Base-by-base conservation (phyloP, 176 grass and related monocot genomes). In the bread wheat (Triticum aestivum) region DNA sequence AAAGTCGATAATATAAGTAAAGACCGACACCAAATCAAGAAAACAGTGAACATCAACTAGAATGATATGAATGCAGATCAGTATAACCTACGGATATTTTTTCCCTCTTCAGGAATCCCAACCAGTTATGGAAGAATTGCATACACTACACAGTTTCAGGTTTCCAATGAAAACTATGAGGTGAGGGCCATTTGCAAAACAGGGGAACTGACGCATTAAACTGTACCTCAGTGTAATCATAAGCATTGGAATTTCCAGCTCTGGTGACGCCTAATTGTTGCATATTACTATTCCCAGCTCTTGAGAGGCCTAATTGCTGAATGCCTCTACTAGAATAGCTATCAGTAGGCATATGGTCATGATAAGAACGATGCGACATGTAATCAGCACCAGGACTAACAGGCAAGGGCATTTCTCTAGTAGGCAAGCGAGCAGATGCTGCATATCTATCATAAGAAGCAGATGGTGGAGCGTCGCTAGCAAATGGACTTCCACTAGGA, bases 201-300 rank as follows among this genome's bases (percentile, higher is more conserved):
- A 79, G 84, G 65, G 41, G 82, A 77, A 77, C 82, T 80, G 82
- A 78, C 23, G 11, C 58, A 41, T 73, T 80, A 87, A 89, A 64
- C 76, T 84, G 69, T 92, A 95, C 91, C 93, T 93, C 89, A 2
- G 78, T 86, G 86, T 83, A 85, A 75, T 91, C 89, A 85, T 95
- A 92, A 86, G 79, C 83, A 70, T 88, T 83, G 83, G 90, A 88
- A 84, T 90, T 90, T 52, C 86, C 89, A 83, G 75, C 77, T 91
- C 89, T 84, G 73, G 86, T 74, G 81, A 93, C 30, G 68, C 84
- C 84, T 89, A 92, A 74, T 79, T 86, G 69, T 87, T 86, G 75
- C 29, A 63, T 38, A 75, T 49, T 69, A 79, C 80, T 84, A 87
- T 37, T 75, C 72, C 63, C 64, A 90, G 71, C 38, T 86, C 84